Conservation (phyloP, 2,329 filamentous ascomycete genomes). For the Epichloe typhina region DNA sequence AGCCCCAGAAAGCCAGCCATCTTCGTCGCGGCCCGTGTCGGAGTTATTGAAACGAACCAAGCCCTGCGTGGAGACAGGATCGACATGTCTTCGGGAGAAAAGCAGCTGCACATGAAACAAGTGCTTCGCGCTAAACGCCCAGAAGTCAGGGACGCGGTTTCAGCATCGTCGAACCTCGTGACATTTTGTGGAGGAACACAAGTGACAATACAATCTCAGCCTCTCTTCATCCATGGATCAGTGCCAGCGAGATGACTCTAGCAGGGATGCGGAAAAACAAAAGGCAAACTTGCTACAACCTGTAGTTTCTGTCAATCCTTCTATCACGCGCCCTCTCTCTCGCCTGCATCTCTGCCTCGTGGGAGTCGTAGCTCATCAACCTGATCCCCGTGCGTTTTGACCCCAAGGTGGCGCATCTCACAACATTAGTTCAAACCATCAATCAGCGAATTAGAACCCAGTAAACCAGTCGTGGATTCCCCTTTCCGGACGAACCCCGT, state of each 20-base stretch:
- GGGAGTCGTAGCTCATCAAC: too few species aligned
- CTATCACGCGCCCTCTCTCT: too few species aligned
- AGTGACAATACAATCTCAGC: too few species aligned
- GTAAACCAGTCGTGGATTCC: neutral
- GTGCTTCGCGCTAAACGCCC: neutral
- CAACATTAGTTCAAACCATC: neutral
- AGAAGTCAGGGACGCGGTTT: neutral
- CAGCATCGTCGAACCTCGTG: neutral
- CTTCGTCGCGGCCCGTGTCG: too few species aligned
- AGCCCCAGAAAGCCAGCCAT: too few species aligned
- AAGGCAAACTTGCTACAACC: too few species aligned
- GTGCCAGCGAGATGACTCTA: too few species aligned
- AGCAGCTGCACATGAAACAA: neutral
- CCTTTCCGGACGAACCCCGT: neutral
- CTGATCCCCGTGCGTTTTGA: neutral
- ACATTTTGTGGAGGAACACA: too few species aligned
- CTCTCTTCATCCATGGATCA: too few species aligned
- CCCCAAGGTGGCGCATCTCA: neutral
- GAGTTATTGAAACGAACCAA: too few species aligned
- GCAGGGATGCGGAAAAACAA: too few species aligned
- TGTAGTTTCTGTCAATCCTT: too few species aligned
- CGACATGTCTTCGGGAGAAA: neutral
- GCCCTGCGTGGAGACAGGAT: neutral
- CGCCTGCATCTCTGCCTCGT: neutral
- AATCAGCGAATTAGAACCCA: neutral